These are phyloP conservation scores for Hemerocallis citrina DNA, from an alignment of 106 monocot genomes.

Conservation along the genomic window DNA sequence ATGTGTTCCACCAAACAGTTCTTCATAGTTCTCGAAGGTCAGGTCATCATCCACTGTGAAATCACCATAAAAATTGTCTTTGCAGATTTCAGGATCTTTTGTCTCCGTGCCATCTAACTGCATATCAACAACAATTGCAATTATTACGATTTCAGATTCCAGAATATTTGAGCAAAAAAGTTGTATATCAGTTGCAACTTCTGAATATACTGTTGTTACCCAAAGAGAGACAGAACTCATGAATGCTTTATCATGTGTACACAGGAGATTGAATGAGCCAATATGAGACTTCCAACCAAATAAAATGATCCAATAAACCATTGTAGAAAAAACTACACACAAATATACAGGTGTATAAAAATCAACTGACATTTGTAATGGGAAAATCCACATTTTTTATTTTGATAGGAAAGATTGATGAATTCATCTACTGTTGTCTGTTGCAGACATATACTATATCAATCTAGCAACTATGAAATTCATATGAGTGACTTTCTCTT, in stretches of 20 bases:
- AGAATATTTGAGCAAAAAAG: no score
- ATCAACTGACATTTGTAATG: not conserved
- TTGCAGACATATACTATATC: no score
- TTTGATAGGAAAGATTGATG: not conserved
- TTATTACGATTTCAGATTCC: not conserved
- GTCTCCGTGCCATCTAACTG: constrained; percentile 25
- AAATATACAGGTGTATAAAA: not conserved
- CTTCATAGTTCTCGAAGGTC: constrained; percentile 44
- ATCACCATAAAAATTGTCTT: constrained; percentile 34
- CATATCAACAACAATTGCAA: constrained; percentile 6
- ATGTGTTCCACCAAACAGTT: constrained; percentile 37
- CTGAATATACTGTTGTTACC: not conserved
- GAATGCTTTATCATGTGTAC: not conserved
- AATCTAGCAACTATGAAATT: not conserved
- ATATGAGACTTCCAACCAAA: not conserved
- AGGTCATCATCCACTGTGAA: constrained; percentile 59
- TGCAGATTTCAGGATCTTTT: constrained; percentile 20
- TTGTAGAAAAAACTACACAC: not conserved
- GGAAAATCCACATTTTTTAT: not conserved
- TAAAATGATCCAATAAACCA: not conserved
- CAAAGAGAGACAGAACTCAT: not conserved
- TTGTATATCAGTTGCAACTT: no score
- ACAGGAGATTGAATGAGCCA: no score
- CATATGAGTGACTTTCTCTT: not conserved
- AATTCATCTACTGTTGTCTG: no score